Evolutionary conservation across 2,329 filamentous ascomycete species (phyloP).

Genomic region (Talaromyces albobiverticillius): DNA sequence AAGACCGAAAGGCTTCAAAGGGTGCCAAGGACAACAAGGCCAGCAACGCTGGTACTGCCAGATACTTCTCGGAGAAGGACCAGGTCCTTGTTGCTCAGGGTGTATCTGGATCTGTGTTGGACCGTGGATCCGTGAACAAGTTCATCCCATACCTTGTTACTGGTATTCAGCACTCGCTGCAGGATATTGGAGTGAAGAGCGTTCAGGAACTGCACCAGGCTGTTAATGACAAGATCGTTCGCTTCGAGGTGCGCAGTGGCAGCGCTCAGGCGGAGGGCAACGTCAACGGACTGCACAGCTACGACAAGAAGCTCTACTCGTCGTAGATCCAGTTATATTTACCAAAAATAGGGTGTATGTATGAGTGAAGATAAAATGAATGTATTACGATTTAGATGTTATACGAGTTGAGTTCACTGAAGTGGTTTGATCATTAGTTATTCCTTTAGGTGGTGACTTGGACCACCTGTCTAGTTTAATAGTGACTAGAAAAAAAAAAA

Average conservation of each 20-base stretch:
- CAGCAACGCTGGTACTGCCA: conserved; percentile 87
- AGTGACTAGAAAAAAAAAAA: not conserved
- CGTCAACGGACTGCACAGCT: conserved; percentile 94
- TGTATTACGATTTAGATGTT: conserved; percentile 12
- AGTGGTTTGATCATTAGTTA: not conserved
- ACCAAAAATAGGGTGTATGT: not conserved
- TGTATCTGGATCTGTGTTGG: conserved; percentile 69
- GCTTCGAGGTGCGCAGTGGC: conserved; percentile 91
- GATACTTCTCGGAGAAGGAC: conserved; percentile 98
- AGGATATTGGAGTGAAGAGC: conserved; percentile 88
- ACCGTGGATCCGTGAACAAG: conserved; percentile 75
- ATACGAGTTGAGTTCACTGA: not conserved
- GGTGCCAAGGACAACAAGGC: conserved; percentile 67
- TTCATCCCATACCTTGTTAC: conserved; percentile 95
- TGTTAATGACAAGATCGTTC: conserved; percentile 70
- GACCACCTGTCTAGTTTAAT: too few relatives aligned
- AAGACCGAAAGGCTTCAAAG: conserved; percentile 90
- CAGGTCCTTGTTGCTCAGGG: conserved; percentile 93
- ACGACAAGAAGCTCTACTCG: conserved; percentile 99
- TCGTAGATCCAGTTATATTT: not conserved
- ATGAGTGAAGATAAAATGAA: conserved; percentile 11
- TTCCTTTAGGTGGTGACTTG: too few relatives aligned
- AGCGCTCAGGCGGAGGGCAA: conserved; percentile 96
- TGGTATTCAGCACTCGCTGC: conserved; percentile 94
- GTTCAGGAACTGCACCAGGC: conserved; percentile 71